phyloP scores from a whole-genome alignment of 2,329 filamentous ascomycete species.

The Monilinia fructicola region DNA sequence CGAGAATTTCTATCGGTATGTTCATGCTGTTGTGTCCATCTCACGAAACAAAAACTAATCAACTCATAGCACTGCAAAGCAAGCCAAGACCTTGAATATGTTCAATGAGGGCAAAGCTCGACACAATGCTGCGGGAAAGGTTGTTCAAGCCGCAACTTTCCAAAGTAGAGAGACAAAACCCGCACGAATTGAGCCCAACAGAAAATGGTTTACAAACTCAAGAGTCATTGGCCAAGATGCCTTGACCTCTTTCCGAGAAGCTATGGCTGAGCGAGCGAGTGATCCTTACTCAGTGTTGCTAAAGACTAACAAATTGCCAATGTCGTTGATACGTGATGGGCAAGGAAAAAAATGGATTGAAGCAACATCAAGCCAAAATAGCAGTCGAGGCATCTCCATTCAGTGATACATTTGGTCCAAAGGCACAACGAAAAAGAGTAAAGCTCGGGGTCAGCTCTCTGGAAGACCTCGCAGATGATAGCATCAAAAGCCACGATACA shows the following conservation, averaged over 20 bases:
- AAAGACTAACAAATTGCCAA: constrained; percentile 94
- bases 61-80: constrained; percentile 65
- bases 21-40: constrained; percentile 8
- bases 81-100: constrained; percentile 85
- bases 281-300: constrained; percentile 94
- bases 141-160: constrained; percentile 79
- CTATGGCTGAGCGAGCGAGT: constrained; percentile 83
- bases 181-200: constrained; percentile 89
- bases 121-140: constrained; percentile 78
- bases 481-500: constrained; percentile 74
- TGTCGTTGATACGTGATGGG: constrained; percentile 86
- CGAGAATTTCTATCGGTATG: constrained; percentile 94
- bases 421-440: constrained; percentile 87
- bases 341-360: constrained; percentile 77
- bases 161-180: constrained; percentile 79
- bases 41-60: constrained; percentile 20
- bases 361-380: constrained; percentile 93
- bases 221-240: constrained; percentile 86
- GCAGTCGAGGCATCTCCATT: constrained; percentile 86
- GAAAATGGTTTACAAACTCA: constrained; percentile 98
- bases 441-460: constrained; percentile 84
- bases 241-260: constrained; percentile 81
- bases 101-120: constrained; percentile 83
- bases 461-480: constrained; percentile 76
- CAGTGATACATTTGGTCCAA: constrained; percentile 86